A percentile compares a stretch with the other conserved stretches of the same genome.
Conservation (phyloP, 2,329 filamentous ascomycete genomes). For the Acephala macrosclerotiorum region DNA sequence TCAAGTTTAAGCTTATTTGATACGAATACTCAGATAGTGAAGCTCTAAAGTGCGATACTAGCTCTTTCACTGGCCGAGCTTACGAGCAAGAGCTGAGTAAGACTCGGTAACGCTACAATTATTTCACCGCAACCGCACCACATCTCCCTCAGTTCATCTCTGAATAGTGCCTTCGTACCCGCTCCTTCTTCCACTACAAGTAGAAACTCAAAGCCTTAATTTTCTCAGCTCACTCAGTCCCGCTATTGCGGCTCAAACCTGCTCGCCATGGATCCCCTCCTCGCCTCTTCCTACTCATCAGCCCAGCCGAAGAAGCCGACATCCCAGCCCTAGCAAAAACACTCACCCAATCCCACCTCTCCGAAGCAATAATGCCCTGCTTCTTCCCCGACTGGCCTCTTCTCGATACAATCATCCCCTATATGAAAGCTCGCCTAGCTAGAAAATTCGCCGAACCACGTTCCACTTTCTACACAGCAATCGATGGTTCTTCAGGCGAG, state of each 20-base stretch:
- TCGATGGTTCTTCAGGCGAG: neutral
- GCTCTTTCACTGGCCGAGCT: too few relatives aligned
- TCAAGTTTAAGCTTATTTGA: too few relatives aligned
- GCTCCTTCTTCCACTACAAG: too few relatives aligned
- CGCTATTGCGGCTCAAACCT: neutral
- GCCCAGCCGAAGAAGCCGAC: constrained; percentile 14
- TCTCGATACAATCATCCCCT: constrained; percentile 6
- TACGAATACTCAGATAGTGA: too few relatives aligned
- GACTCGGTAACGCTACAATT: too few relatives aligned
- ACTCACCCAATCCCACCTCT: constrained; percentile 5
- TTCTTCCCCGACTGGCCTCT: constrained; percentile 19
- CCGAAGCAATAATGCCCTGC: constrained; percentile 15
- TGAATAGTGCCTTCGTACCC: too few relatives aligned
- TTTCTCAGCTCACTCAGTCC: neutral
- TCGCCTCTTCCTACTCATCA: neutral
- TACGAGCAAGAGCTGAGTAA: too few relatives aligned
- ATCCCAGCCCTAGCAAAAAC: constrained; percentile 4
- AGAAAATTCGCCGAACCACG: neutral
- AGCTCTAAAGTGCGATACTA: too few relatives aligned
- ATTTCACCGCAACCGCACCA: too few relatives aligned
- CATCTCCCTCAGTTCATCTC: too few relatives aligned
- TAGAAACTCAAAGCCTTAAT: neutral
- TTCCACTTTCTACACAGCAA: constrained; percentile 4
- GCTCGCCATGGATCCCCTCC: neutral
- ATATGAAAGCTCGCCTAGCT: constrained; percentile 4